Percentiles rank a stretch among this genome's conserved stretches.
Evolutionary conservation across 2,329 filamentous ascomycete genomes (phyloP).

Genomic region (Colletotrichum sublineola): DNA sequence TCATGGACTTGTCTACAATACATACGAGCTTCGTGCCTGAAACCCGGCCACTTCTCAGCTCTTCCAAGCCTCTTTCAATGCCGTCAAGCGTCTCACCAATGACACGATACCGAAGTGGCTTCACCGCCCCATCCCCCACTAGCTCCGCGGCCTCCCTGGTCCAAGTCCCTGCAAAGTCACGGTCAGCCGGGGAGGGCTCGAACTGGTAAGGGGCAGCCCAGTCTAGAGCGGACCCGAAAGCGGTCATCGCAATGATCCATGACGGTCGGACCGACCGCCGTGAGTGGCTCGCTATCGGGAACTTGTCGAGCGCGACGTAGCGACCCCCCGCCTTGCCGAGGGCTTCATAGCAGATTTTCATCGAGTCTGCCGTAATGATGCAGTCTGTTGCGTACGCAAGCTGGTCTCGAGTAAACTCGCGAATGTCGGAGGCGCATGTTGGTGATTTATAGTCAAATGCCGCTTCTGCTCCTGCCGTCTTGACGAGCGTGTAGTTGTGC

Average conservation of each 20-base stretch:
- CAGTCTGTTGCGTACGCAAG: slow-evolving; percentile 59
- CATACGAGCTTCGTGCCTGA: slow-evolving; percentile 25
- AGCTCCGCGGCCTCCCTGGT: not conserved
- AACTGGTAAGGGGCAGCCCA: slow-evolving; percentile 26
- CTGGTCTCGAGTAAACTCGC: slow-evolving; percentile 52
- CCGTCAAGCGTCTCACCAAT: slow-evolving; percentile 12
- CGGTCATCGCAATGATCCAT: slow-evolving; percentile 16
- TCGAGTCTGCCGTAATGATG: slow-evolving; percentile 52
- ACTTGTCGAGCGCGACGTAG: slow-evolving; percentile 53
- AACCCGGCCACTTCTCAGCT: slow-evolving; percentile 13
- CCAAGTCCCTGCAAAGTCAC: slow-evolving; percentile 12
- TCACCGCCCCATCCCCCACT: not conserved
- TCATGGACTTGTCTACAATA: not conserved
- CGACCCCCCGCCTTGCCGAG: slow-evolving; percentile 55
- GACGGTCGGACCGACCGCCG: slow-evolving; percentile 19
- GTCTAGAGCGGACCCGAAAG: slow-evolving; percentile 21
- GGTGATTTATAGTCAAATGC: slow-evolving; percentile 60
- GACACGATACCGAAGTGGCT: slow-evolving; percentile 9
- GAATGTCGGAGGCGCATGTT: slow-evolving; percentile 52
- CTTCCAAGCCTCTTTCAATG: not conserved
- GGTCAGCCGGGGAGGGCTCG: not conserved
- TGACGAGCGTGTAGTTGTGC: slow-evolving; percentile 57
- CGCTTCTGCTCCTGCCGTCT: slow-evolving; percentile 56
- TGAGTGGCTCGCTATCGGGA: slow-evolving; percentile 16
- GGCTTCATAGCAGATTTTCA: slow-evolving; percentile 53